A percentile compares a stretch with the other conserved stretches of the same genome.
phyloP scores from a whole-genome alignment of 2,329 filamentous ascomycete species.

The Ceratocystis colombiana region DNA sequence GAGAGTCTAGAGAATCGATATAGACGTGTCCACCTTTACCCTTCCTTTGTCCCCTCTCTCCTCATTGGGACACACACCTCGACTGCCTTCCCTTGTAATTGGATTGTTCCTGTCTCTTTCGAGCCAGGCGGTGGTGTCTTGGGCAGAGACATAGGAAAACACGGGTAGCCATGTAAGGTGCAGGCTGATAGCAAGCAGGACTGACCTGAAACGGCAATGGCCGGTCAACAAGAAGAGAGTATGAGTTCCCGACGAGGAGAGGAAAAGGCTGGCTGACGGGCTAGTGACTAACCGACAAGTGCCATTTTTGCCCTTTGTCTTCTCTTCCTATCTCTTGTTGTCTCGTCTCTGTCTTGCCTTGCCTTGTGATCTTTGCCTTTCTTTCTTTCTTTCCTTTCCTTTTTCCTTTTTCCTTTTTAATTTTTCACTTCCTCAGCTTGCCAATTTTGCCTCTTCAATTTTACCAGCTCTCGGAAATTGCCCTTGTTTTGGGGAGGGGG shows the following conservation, averaged over 20 bases:
- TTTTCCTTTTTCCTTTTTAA: neutral
- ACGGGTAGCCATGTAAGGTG: neutral
- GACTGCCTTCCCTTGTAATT: neutral
- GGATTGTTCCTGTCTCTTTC: conserved; percentile 1
- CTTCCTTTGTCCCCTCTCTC: neutral
- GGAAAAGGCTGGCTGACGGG: neutral
- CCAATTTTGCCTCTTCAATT: neutral
- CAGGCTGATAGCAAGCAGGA: neutral
- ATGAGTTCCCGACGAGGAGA: neutral
- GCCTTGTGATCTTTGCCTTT: neutral
- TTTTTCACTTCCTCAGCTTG: neutral
- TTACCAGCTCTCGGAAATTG: neutral
- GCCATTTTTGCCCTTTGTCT: neutral
- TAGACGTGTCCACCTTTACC: neutral
- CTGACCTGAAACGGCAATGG: neutral
- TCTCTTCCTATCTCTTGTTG: neutral
- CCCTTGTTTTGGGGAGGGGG: neutral
- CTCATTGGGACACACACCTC: neutral
- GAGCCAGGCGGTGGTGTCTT: neutral
- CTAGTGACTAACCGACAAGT: neutral
- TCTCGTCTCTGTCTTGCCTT: neutral
- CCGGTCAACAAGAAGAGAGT: neutral
- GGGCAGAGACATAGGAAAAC: neutral
- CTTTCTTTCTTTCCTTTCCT: neutral
- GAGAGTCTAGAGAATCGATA: neutral